A percentile compares a stretch with the other conserved stretches of the same genome.
Conservation (phyloP, 169 alveolate species). For the Toxoplasma gondii region DNA sequence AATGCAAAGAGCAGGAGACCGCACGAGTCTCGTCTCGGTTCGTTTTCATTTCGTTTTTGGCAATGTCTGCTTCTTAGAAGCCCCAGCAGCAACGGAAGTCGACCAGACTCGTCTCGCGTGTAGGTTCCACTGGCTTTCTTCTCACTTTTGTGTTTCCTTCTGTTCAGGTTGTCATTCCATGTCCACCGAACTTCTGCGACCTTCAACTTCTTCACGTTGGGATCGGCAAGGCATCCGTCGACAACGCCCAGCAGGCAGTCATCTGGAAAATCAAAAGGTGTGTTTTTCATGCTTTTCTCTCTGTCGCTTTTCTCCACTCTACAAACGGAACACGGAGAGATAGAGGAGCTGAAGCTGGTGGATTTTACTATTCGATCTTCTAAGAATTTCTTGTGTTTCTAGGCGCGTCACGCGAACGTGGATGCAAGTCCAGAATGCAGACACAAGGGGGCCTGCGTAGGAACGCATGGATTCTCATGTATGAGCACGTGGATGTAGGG, state of each 20-base stretch:
- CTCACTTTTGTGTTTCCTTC: background rate
- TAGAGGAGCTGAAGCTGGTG: background rate
- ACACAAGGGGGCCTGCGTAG: too few species aligned
- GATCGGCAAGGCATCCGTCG: conserved; percentile 39
- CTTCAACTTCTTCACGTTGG: conserved; percentile 19
- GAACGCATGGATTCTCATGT: too few species aligned
- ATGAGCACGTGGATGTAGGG: too few species aligned
- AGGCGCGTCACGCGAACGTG: background rate
- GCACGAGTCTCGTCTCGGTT: background rate
- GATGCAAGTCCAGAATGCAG: too few species aligned
- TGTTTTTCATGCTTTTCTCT: background rate
- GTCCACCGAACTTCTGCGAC: conserved; percentile 48
- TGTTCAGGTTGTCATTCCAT: conserved; percentile 51
- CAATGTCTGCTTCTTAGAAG: too few species aligned
- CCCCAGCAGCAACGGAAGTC: too few species aligned
- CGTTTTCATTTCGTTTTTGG: background rate
- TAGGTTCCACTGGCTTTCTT: too few species aligned
- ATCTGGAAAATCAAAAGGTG: conserved; percentile 48
- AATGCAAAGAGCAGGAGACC: too few species aligned
- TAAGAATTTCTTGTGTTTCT: too few species aligned
- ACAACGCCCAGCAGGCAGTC: conserved; percentile 52
- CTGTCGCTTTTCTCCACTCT: background rate
- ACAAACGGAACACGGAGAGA: background rate
- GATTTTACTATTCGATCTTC: too few species aligned
- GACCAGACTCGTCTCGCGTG: too few species aligned